These are phyloP conservation scores for Termitomyces sp. DNA, from an alignment of 1,284 basidiomycete species.

Conservation along the genomic window DNA sequence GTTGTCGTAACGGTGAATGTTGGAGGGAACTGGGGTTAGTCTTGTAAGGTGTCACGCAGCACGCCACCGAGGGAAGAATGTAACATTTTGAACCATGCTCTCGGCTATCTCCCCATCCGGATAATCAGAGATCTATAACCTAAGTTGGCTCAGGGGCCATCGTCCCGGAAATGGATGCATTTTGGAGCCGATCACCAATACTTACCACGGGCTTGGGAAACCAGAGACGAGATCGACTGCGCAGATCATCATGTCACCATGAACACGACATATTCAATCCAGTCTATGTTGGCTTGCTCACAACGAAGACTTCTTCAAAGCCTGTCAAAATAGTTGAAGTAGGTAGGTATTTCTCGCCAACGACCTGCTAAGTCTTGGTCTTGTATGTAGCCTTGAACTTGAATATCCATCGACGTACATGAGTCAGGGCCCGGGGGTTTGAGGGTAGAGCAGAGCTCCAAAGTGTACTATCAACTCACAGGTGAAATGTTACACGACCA, in stretches of 20 bases:
- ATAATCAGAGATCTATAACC: conserved; percentile 16
- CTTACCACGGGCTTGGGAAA: not conserved
- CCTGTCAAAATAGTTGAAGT: not conserved
- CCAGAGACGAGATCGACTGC: too few species aligned
- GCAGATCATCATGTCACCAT: too few species aligned
- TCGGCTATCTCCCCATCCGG: conserved; percentile 21
- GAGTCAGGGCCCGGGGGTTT: not conserved
- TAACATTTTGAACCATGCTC: conserved; percentile 13
- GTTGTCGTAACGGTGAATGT: not conserved
- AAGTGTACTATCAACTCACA: not conserved
- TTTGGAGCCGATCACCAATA: not conserved
- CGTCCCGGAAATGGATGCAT: conserved; percentile 17
- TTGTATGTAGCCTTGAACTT: not conserved
- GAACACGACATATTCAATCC: not conserved
- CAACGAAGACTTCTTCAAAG: not conserved
- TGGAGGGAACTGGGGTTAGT: conserved; percentile 10
- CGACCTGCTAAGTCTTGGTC: not conserved
- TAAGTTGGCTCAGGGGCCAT: conserved; percentile 14
- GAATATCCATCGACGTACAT: not conserved
- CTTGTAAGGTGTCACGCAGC: not conserved
- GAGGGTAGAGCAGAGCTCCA: not conserved
- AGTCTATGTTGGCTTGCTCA: not conserved
- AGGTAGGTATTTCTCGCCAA: not conserved
- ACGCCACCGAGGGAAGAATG: conserved; percentile 17
- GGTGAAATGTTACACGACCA: not conserved